phyloP scores from a whole-genome alignment of 805 yeast species.

The Hanseniaspora vineae region DNA sequence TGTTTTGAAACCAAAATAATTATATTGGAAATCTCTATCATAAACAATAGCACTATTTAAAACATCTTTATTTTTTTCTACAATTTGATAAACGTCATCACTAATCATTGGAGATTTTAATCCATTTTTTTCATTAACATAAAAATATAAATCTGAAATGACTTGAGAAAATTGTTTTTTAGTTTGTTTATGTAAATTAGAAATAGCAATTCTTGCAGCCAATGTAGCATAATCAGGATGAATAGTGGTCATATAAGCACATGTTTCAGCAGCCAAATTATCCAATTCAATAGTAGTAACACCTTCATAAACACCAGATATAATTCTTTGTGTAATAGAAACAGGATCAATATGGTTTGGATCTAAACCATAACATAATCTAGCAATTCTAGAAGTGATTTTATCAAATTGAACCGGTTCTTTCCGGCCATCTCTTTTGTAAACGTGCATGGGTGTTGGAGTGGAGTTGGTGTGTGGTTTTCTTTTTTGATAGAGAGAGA shows the following conservation, averaged over 20 bases:
- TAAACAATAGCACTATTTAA: slow-evolving; percentile 63
- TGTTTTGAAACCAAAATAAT: slow-evolving; percentile 89
- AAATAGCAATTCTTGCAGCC: slow-evolving; percentile 92
- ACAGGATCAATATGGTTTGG: slow-evolving; percentile 88
- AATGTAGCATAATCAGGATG: slow-evolving; percentile 96
- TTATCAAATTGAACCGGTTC: slow-evolving; percentile 94
- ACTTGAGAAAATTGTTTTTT: slow-evolving; percentile 76
- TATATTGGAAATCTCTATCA: slow-evolving; percentile 64
- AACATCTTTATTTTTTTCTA: slow-evolving; percentile 47
- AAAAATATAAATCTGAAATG: slow-evolving; percentile 55
- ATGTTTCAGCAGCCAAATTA: slow-evolving; percentile 86
- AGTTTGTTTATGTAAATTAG: slow-evolving; percentile 90
- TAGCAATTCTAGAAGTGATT: slow-evolving; percentile 88
- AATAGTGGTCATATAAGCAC: slow-evolving; percentile 92
- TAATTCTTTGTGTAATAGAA: slow-evolving; percentile 89
- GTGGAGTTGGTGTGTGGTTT: neutral
- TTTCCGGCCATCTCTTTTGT: slow-evolving; percentile 85
- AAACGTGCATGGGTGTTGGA: slow-evolving; percentile 52
- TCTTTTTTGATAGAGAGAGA: neutral
- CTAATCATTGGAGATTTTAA: slow-evolving; percentile 61
- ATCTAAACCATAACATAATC: slow-evolving; percentile 90
- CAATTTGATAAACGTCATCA: slow-evolving; percentile 47
- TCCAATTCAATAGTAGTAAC: slow-evolving; percentile 86
- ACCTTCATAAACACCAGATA: slow-evolving; percentile 93
- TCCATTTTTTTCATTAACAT: slow-evolving; percentile 70